Conservation (phyloP, 2,329 filamentous ascomycete species). For the Fusarium torulosum region DNA sequence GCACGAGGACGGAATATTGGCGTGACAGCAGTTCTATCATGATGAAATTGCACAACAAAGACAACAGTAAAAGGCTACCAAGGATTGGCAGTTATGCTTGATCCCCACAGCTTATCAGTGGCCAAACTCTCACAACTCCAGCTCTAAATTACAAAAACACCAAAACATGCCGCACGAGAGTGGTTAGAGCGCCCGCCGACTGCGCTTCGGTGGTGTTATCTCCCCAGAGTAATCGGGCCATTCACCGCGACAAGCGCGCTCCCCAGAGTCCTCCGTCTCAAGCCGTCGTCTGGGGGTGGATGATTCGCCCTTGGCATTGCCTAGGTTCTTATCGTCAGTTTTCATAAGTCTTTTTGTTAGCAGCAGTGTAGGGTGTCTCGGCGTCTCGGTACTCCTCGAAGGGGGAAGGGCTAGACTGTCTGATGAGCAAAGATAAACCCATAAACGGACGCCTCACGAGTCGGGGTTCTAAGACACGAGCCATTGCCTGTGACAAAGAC, state of each 20-base stretch:
- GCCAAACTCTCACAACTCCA: conserved; percentile 19
- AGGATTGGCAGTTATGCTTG: neutral
- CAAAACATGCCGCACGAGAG: conserved; percentile 26
- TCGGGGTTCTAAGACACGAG: conserved; percentile 30
- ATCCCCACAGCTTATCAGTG: conserved; percentile 10
- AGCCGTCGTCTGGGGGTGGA: conserved; percentile 33
- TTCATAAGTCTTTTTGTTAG: conserved; percentile 12
- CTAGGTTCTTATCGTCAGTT: conserved; percentile 40
- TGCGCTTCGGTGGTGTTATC: conserved; percentile 28
- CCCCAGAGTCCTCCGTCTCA: conserved; percentile 43
- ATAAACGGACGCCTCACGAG: conserved; percentile 26
- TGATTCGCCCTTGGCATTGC: conserved; percentile 26
- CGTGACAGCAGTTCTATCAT: neutral
- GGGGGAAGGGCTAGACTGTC: conserved; percentile 34
- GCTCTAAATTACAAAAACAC: neutral
- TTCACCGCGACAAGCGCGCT: conserved; percentile 48
- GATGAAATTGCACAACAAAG: neutral
- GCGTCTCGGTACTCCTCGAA: conserved; percentile 19
- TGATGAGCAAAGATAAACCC: conserved; percentile 29
- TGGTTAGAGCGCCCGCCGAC: conserved; percentile 8
- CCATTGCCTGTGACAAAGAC: conserved; percentile 19
- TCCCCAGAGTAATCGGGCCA: conserved; percentile 40
- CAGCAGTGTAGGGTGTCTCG: conserved; percentile 1
- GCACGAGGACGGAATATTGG: neutral
- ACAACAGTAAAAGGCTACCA: neutral